Conservation (phyloP, 2,329 filamentous ascomycete species). For the Pyrenochaeta sp. region DNA sequence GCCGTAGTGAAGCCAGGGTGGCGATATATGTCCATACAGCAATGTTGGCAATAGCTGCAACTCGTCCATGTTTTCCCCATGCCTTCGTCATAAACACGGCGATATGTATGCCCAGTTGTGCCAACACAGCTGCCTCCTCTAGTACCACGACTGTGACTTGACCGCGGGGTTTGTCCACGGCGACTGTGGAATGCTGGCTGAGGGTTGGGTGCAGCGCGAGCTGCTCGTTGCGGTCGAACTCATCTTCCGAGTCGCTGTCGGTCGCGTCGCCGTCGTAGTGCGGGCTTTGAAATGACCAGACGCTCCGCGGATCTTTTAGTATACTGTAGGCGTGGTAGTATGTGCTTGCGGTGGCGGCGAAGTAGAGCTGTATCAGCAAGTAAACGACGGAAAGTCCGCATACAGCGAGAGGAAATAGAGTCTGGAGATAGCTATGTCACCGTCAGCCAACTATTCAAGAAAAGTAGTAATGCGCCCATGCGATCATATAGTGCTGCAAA, state of each 20-base stretch:
- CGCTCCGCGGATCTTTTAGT: conserved; percentile 57
- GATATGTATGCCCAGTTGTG: conserved; percentile 74
- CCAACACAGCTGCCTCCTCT: conserved; percentile 79
- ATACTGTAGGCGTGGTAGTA: conserved; percentile 66
- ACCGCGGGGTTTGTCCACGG: conserved; percentile 77
- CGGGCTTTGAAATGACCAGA: conserved; percentile 43
- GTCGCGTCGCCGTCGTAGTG: conserved; percentile 48
- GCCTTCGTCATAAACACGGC: conserved; percentile 68
- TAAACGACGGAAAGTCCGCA: conserved; percentile 75
- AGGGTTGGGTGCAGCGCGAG: conserved; percentile 65
- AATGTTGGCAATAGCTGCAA: conserved; percentile 72
- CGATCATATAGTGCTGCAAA: not conserved
- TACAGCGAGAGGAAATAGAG: conserved; percentile 78
- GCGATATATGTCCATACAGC: conserved; percentile 83
- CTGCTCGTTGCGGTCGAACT: conserved; percentile 65
- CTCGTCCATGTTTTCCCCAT: conserved; percentile 65
- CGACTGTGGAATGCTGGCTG: conserved; percentile 64
- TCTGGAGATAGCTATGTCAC: conserved; percentile 74
- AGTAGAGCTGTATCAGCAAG: conserved; percentile 67
- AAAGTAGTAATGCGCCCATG: not conserved
- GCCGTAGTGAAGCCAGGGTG: conserved; percentile 74
- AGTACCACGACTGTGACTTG: conserved; percentile 74
- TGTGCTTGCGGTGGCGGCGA: conserved; percentile 63
- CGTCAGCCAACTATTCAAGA: conserved; percentile 14
- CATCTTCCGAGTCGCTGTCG: conserved; percentile 63